Base-by-base conservation (phyloP, 345 rosid species). In the Gossypium bickii region DNA sequence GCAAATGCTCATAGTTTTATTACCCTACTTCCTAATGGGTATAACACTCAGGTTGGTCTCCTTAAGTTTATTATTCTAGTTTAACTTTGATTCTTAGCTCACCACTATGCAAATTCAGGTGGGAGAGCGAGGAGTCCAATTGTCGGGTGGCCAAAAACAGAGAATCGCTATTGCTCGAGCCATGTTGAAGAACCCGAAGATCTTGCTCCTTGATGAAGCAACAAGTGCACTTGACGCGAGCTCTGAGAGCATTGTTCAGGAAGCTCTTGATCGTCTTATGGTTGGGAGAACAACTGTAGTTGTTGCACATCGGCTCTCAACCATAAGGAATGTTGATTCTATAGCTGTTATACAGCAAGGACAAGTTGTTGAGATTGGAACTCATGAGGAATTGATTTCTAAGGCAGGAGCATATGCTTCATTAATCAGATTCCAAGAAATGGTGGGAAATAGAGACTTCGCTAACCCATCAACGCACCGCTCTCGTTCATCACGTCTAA, bases 151-250 rank as follows among this genome's bases (percentile, higher is more conserved):
- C 52, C 98, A 95, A 81, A 95, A 93, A 75, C 99, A 95, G 82
- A 89, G 99, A 78, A 95, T 95, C 1, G 99, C 99, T 43, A 95
- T 95, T 27, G 97, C 98, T n/a, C 87, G 99, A 76, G 99, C 99
- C 2, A 93, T 95, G 98, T 70, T 95, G 78, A 95, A 95, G 83
- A 83, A 95, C 71, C 99, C 99, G 0, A 95, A 89, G 87, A 88
- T 95, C 83, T 89, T 95, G 44, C 96, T 95, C 63, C 91, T 95
- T 5, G 99, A 95, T 78, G 99, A 95, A 85, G 99, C 99, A 71
- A 95, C 99, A 13, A 95, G 99, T 41, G 99, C 99, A 3, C 99
- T 95, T 45, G 99, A 95, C 78, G 98, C 99, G 29, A 79, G 99
- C 80, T 95, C 99, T 7, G 99, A 93, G 83, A 93, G 93, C 87